Evolutionary conservation across 345 rosid species (phyloP).

Genomic region (Euphorbia tirucalli): DNA sequence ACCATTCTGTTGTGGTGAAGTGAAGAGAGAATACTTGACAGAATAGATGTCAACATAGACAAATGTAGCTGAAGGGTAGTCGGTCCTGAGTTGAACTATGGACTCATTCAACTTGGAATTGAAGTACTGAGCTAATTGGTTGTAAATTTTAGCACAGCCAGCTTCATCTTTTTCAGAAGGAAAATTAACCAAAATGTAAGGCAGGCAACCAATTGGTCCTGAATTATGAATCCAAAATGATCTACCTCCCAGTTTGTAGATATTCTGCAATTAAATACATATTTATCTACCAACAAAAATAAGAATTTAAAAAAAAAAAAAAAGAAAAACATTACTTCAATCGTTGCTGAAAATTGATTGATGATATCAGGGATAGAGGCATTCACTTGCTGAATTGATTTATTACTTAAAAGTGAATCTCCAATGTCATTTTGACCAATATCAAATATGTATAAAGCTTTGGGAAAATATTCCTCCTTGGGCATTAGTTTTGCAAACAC

Average conservation of each 20-base stretch:
- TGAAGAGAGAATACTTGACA: slow-evolving; percentile 47
- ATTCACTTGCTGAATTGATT: slow-evolving; percentile 37
- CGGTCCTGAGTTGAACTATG: slow-evolving; percentile 33
- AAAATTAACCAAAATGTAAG: slow-evolving; percentile 33
- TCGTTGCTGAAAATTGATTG: slow-evolving; percentile 28
- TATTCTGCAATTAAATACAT: slow-evolving; percentile 25
- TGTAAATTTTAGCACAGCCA: slow-evolving; percentile 47
- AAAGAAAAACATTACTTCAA: slow-evolving; percentile 28
- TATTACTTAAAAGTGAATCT: slow-evolving; percentile 30
- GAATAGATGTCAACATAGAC: slow-evolving; percentile 54
- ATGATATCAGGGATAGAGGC: slow-evolving; percentile 44
- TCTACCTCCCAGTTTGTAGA: slow-evolving; percentile 44
- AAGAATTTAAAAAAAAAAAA: no score
- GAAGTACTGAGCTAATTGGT: slow-evolving; percentile 48
- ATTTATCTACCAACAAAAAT: no score
- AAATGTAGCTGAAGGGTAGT: slow-evolving; percentile 36
- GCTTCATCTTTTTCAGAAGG: slow-evolving; percentile 34
- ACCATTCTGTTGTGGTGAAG: slow-evolving; percentile 42
- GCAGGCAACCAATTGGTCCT: slow-evolving; percentile 68
- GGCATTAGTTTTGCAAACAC: slow-evolving; percentile 38
- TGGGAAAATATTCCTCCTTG: slow-evolving; percentile 28
- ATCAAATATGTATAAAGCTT: slow-evolving; percentile 55
- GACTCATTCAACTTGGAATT: slow-evolving; percentile 38
- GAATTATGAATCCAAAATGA: slow-evolving; percentile 70
- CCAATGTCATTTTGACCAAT: slow-evolving; percentile 64